Evolutionary conservation across 768 basidiomycete species (phyloP).

Genomic region (Termitomyces sp.): DNA sequence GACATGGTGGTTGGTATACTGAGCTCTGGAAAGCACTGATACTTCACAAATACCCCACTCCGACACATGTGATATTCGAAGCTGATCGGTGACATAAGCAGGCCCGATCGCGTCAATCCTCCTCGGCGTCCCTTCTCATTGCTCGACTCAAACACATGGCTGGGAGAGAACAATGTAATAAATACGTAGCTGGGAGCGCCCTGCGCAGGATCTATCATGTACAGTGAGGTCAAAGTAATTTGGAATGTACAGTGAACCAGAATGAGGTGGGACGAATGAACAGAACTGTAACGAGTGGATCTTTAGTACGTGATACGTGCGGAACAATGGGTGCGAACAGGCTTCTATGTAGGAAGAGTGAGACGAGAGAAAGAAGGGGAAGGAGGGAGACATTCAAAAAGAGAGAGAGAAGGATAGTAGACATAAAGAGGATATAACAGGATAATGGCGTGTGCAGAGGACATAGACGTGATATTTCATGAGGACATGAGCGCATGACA

Average conservation of each 20-base stretch:
- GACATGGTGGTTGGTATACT: constrained; percentile 38
- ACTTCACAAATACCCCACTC: constrained; percentile 15
- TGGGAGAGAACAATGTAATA: constrained; percentile 17
- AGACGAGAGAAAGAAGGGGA: constrained; percentile 15
- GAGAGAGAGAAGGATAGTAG: constrained; percentile 11
- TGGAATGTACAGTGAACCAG: constrained; percentile 10
- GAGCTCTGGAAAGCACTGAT: no score
- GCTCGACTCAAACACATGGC: not conserved
- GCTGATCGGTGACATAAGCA: constrained; percentile 5
- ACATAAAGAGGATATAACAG: constrained; percentile 6
- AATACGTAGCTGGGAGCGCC: constrained; percentile 24
- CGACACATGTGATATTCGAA: constrained; percentile 18
- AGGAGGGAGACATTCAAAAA: constrained; percentile 8
- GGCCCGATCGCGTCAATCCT: not conserved
- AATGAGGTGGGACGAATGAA: constrained; percentile 12
- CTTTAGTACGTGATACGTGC: constrained; percentile 10
- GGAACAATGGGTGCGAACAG: constrained; percentile 4
- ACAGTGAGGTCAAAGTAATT: constrained; percentile 22
- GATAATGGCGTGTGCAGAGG: constrained; percentile 17
- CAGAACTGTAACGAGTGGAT: constrained; percentile 11
- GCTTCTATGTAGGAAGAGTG: constrained; percentile 15
- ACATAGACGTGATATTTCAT: constrained; percentile 12
- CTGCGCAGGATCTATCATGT: constrained; percentile 33
- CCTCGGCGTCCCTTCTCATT: not conserved
- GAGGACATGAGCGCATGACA: constrained; percentile 7